phyloP scores from a whole-genome alignment of 305 asterid species.

The Caryopteris hybrid region DNA sequence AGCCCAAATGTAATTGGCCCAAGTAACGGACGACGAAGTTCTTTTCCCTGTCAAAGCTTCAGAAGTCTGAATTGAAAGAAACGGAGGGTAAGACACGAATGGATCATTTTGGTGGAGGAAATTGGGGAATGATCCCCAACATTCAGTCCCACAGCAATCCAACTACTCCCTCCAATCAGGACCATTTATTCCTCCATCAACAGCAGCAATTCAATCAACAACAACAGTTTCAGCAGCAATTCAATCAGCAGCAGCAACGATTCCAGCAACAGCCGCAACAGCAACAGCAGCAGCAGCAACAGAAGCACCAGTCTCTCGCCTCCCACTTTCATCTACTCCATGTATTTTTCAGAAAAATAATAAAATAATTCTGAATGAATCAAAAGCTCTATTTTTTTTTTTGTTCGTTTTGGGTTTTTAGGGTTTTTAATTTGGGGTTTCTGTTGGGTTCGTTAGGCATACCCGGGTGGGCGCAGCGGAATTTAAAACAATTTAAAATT shows the following conservation, averaged over 20 bases:
- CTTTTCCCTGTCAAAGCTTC: too few species aligned
- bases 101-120: slow-evolving; percentile 87
- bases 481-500: too few species aligned
- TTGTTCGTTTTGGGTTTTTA: neutral
- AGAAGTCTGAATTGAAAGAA: too few species aligned
- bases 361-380: neutral
- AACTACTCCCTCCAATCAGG: slow-evolving; percentile 77
- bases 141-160: slow-evolving; percentile 77
- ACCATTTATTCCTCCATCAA: slow-evolving; percentile 55
- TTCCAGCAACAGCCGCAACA: slow-evolving; percentile 39
- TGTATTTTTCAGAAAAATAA: slow-evolving; percentile 44
- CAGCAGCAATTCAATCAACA: slow-evolving; percentile 67
- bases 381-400: too few species aligned
- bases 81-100: slow-evolving; percentile 23
- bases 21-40: too few species aligned
- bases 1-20: too few species aligned
- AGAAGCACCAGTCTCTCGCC: slow-evolving; percentile 69
- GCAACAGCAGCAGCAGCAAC: slow-evolving; percentile 39
- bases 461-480: too few species aligned
- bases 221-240: slow-evolving; percentile 49
- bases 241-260: slow-evolving; percentile 53
- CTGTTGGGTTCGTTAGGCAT: too few species aligned
- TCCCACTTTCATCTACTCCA: slow-evolving; percentile 82
- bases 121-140: slow-evolving; percentile 88
- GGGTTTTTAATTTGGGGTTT: slow-evolving; percentile 14